These are phyloP conservation scores for Cynara cardunculus DNA, from an alignment of 129 eudicot genomes.

Conservation along the genomic window DNA sequence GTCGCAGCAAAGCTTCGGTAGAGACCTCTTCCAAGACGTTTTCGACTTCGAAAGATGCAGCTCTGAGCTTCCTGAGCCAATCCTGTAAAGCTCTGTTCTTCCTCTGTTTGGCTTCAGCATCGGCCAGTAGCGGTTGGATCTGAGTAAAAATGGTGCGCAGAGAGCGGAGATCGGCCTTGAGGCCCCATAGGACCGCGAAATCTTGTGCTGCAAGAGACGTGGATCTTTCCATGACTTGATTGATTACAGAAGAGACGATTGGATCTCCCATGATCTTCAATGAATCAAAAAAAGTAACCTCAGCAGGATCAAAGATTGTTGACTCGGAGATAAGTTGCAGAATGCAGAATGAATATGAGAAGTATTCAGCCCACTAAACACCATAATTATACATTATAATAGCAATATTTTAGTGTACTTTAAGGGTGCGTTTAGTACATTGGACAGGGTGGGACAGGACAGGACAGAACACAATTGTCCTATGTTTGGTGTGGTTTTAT, in stretches of 20 bases:
- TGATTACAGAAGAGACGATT: slow-evolving; percentile 30
- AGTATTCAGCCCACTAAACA: neutral
- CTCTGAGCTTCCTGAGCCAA: slow-evolving; percentile 31
- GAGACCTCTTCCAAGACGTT: slow-evolving; percentile 38
- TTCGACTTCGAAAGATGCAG: slow-evolving; percentile 31
- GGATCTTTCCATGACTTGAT: slow-evolving; percentile 25
- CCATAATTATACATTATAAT: too few species aligned
- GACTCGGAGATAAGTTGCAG: slow-evolving; percentile 5
- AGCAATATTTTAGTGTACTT: too few species aligned
- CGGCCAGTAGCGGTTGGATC: slow-evolving; percentile 24
- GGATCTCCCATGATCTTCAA: slow-evolving; percentile 30
- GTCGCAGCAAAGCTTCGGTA: slow-evolving; percentile 26
- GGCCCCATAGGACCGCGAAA: slow-evolving; percentile 38
- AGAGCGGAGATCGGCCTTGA: slow-evolving; percentile 33
- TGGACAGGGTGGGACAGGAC: too few species aligned
- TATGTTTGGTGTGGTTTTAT: too few species aligned
- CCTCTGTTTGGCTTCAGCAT: slow-evolving; percentile 31
- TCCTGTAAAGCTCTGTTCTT: slow-evolving; percentile 23
- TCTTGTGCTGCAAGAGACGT: slow-evolving; percentile 33
- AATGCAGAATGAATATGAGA: neutral
- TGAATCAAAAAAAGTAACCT: neutral
- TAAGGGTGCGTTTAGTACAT: too few species aligned
- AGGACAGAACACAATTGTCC: too few species aligned
- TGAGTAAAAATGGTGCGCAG: slow-evolving; percentile 27
- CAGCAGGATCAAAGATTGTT: slow-evolving; percentile 10